phyloP scores from a whole-genome alignment of 2,329 filamentous ascomycete genomes.

The Aspergillus aculeatinus region DNA sequence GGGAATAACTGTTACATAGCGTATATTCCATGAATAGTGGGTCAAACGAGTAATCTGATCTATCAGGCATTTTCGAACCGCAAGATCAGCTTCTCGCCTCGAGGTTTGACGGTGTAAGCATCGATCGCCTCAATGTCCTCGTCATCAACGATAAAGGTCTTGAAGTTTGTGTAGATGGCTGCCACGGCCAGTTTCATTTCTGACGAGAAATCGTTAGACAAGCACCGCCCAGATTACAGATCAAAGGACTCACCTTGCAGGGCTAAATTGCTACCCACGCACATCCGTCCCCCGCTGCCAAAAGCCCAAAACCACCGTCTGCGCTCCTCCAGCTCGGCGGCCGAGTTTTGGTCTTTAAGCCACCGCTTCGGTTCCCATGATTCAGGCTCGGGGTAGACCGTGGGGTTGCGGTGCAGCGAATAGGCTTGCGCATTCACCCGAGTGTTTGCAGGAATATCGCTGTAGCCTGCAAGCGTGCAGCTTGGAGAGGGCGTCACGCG shows the following conservation, averaged over 20 bases:
- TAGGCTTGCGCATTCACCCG: constrained; percentile 52
- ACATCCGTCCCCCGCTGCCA: constrained; percentile 52
- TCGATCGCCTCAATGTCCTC: constrained; percentile 64
- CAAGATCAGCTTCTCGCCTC: constrained; percentile 58
- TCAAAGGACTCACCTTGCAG: constrained; percentile 41
- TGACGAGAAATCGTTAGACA: constrained; percentile 32
- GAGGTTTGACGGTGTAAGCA: constrained; percentile 62
- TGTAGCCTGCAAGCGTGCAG: constrained; percentile 40
- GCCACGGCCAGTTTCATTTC: constrained; percentile 73
- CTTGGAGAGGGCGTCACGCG: constrained; percentile 49
- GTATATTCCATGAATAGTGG: too few relatives aligned
- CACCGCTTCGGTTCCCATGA: constrained; percentile 50
- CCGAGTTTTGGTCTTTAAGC: constrained; percentile 42
- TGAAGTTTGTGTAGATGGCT: constrained; percentile 68
- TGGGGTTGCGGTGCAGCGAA: constrained; percentile 52
- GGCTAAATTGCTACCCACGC: constrained; percentile 50
- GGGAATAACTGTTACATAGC: too few relatives aligned
- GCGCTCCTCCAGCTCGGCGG: constrained; percentile 43
- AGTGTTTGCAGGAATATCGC: constrained; percentile 44
- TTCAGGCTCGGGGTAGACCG: constrained; percentile 51
- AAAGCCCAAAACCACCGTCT: constrained; percentile 53
- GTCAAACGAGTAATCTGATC: too few relatives aligned
- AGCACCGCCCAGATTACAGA: neutral
- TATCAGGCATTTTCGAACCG: constrained; percentile 47
- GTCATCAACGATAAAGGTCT: constrained; percentile 61